A percentile compares a stretch with the other conserved stretches of the same genome.
phyloP scores from a whole-genome alignment of 192 early-diverging fungal species.

The Neocallimastix lanati region DNA sequence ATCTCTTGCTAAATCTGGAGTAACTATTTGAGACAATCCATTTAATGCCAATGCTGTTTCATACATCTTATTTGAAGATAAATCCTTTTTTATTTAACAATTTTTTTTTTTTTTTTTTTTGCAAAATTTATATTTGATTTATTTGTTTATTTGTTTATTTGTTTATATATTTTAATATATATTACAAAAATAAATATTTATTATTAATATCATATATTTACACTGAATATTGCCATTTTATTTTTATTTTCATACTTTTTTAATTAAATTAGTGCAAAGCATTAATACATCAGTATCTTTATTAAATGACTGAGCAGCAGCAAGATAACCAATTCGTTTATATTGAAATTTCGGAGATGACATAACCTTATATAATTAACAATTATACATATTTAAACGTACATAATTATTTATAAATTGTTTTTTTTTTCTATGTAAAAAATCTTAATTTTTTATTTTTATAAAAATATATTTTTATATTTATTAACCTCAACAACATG shows the following conservation, averaged over 20 bases:
- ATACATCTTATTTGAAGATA: conserved; percentile 59
- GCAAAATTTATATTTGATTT: too few relatives aligned
- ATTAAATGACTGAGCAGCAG: conserved; percentile 72
- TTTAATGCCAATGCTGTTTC: conserved; percentile 84
- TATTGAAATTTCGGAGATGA: conserved; percentile 63
- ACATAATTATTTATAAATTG: too few relatives aligned
- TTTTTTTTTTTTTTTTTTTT: too few relatives aligned
- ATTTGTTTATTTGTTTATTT: too few relatives aligned
- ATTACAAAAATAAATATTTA: too few relatives aligned
- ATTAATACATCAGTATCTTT: conserved; percentile 91
- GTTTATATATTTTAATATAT: too few relatives aligned
- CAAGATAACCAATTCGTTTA: conserved; percentile 84
- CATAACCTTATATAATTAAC: conserved; percentile 37
- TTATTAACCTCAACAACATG: conserved; percentile 62
- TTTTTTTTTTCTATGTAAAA: too few relatives aligned
- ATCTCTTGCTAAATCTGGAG: conserved; percentile 74
- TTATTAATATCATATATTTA: too few relatives aligned
- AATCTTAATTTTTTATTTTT: too few relatives aligned
- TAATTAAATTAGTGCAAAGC: conserved; percentile 89
- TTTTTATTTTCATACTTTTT: conserved; percentile 43
- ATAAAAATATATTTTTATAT: too few relatives aligned
- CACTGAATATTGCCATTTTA: too few relatives aligned
- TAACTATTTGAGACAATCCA: conserved; percentile 79
- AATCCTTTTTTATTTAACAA: conserved; percentile 31
- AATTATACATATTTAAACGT: too few relatives aligned